phyloP scores from a whole-genome alignment of 306 rosid species.

The Prunus armeniaca region DNA sequence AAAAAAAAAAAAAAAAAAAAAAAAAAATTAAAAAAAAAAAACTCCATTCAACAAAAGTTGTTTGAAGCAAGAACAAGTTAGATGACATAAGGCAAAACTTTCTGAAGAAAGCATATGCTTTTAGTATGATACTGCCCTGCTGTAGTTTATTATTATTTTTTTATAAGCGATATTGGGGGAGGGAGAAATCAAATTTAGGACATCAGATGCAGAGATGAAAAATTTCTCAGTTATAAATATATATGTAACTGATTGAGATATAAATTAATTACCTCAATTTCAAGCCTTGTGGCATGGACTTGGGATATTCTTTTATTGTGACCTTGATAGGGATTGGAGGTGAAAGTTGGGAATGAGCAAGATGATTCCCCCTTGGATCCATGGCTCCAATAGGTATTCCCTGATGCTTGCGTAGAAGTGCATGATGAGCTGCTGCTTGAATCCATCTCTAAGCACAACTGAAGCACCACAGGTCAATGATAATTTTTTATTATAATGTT shows the following conservation, averaged over 20 bases:
- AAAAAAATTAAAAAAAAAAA: not conserved
- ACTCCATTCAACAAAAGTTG: not conserved
- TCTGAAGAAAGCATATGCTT: not conserved
- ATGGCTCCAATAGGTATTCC: constrained; percentile 53
- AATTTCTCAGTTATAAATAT: too few species aligned
- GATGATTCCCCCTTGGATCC: constrained; percentile 39
- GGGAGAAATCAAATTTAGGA: too few species aligned
- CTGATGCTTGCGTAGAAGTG: constrained; percentile 48
- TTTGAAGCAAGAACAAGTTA: not conserved
- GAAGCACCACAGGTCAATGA: not conserved
- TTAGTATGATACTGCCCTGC: not conserved
- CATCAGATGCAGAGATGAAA: too few species aligned
- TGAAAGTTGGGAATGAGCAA: constrained; percentile 60
- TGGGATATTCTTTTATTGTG: constrained; percentile 29
- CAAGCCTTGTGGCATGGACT: constrained; percentile 14
- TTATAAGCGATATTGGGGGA: not conserved
- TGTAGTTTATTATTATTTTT: not conserved
- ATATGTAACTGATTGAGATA: not conserved
- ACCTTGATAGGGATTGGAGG: constrained; percentile 22
- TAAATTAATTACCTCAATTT: constrained; percentile 33
- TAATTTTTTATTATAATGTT: not conserved
- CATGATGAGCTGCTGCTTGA: constrained; percentile 46
- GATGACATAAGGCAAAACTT: not conserved
- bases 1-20: not conserved
- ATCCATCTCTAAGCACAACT: constrained; percentile 67